Base-by-base conservation (phyloP, 306 rosid species). In the Potentilla sterilis region DNA sequence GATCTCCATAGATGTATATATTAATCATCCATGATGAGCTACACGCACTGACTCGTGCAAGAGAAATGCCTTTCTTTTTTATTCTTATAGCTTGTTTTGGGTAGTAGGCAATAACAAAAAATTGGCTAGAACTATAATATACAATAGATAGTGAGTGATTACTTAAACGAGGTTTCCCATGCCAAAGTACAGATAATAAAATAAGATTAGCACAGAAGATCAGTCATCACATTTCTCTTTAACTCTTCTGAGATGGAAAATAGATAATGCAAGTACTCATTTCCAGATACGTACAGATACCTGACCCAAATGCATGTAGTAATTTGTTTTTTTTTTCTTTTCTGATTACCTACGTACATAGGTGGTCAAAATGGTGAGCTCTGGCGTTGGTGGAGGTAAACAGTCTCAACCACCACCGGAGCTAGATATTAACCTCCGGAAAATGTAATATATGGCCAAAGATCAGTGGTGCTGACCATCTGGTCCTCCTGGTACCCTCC, bases 391-490 rank as follows among this genome's bases (percentile, higher is more conserved):
- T 32, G 10, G 12, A 6, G 9, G 10, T 18, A 51, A 18, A 51
- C 7, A 6, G 57, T 18, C 57, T 18, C 57, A 51, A 49, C 21
- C 55, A 16, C 21, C 21, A 49, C 9, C 55, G 8, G 9, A n/a
- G 61, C 28, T n/a, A 55, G 63, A 57, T 2, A 37, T 37, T 2
- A 57, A 57, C 63, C 35, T 22, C 63, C 4, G 15, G 3, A 12
- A 32, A 2, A 61, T 61, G 4, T 28, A 61, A 6, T 28, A 28
- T 28, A 28, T 2, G 41, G 42, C 42, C 67, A 61, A 34, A 24
- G 49, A 21, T 57, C 37, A 80, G 40, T 80, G 83, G 34, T 80
- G 83, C 59, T 80, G 72, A 59, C 72, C 32, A 61, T 80, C 83
- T 44, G 83, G 83, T 10, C 80, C 83, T 14, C 76, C 72, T 11